Evolutionary conservation across 345 rosid species (phyloP).

Genomic region (Isatis tinctoria): DNA sequence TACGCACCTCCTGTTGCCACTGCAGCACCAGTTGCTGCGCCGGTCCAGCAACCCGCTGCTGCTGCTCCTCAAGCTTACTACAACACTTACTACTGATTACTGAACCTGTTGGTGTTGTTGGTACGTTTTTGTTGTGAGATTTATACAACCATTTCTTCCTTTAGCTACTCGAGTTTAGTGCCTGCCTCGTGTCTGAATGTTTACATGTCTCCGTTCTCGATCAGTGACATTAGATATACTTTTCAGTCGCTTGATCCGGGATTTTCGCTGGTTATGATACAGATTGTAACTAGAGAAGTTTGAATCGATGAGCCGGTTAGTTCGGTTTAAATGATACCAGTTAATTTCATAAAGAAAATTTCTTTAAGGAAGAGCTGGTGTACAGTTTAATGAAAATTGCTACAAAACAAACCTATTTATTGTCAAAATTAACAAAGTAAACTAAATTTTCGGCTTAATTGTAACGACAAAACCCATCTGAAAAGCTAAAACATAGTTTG

Average conservation of each 20-base stretch:
- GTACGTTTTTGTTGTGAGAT: slow-evolving; percentile 6
- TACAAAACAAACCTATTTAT: background rate
- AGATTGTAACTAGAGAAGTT: slow-evolving; percentile 1
- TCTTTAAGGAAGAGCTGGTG: background rate
- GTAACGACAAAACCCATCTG: background rate
- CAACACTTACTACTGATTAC: slow-evolving; percentile 59
- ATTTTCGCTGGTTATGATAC: slow-evolving; percentile 3
- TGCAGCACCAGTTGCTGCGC: slow-evolving; percentile 38
- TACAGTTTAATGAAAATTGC: background rate
- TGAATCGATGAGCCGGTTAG: slow-evolving; percentile 6
- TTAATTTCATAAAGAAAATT: background rate
- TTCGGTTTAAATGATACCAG: background rate
- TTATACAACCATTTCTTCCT: background rate
- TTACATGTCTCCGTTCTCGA: background rate
- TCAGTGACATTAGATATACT: slow-evolving; percentile 3
- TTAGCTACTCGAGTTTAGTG: slow-evolving; percentile 9
- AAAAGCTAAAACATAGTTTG: background rate
- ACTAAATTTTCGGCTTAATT: background rate
- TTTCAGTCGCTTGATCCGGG: background rate
- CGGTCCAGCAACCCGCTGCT: slow-evolving; percentile 48
- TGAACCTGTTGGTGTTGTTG: slow-evolving; percentile 24
- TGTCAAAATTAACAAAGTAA: background rate
- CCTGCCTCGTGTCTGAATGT: slow-evolving; percentile 3
- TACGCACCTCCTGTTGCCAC: slow-evolving; percentile 58
- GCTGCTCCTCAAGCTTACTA: slow-evolving; percentile 62